phyloP scores from a whole-genome alignment of 768 basidiomycete species.

The Mycena floridula region DNA sequence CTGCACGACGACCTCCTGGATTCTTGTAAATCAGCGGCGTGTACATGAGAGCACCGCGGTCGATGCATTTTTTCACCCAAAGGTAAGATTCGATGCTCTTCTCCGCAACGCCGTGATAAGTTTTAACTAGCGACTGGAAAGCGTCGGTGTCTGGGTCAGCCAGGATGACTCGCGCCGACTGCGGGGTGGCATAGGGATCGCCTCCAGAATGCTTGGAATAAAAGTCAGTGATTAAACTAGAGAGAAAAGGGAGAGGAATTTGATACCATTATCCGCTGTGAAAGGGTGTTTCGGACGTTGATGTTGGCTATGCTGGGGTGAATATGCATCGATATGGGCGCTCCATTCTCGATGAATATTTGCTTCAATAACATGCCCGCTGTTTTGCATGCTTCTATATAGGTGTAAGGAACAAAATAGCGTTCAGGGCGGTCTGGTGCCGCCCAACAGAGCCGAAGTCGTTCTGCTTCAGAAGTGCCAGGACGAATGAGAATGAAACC shows the following conservation, averaged over 20 bases:
- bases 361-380: constrained; percentile 68
- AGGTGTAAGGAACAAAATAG: constrained; percentile 76
- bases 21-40: constrained; percentile 81
- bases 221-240: too few relatives aligned
- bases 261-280: constrained; percentile 64
- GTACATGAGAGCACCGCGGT: constrained; percentile 55
- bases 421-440: constrained; percentile 65
- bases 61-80: constrained; percentile 83
- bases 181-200: constrained; percentile 63
- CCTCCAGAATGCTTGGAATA: constrained; percentile 79
- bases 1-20: constrained; percentile 72
- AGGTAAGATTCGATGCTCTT: constrained; percentile 78
- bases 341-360: constrained; percentile 64
- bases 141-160: constrained; percentile 77
- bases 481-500: constrained; percentile 71
- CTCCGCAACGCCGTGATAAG: constrained; percentile 59
- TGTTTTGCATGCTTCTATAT: constrained; percentile 81
- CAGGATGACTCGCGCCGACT: constrained; percentile 68
- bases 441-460: constrained; percentile 71
- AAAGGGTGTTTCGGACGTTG: constrained; percentile 61
- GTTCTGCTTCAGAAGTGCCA: constrained; percentile 64
- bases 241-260: not conserved
- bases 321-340: constrained; percentile 71
- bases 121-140: constrained; percentile 68
- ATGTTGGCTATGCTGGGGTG: constrained; percentile 76